Base-by-base conservation (phyloP, 2,329 filamentous ascomycete species). In the Grosmannia huntii region DNA sequence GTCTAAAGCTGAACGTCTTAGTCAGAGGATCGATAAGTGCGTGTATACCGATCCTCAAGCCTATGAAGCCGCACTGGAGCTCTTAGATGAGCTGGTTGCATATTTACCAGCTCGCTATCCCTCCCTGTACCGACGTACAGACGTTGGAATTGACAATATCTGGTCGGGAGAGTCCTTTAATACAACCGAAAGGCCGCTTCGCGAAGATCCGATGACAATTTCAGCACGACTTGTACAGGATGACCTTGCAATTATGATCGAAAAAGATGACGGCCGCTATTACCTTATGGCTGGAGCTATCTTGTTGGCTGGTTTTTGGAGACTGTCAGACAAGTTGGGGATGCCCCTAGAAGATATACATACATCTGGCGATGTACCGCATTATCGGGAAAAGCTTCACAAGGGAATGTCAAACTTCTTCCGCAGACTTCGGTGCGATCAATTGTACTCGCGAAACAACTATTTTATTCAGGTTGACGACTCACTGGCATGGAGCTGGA, bases 381-480 rank as follows among this genome's bases (percentile, higher is more conserved):
- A 84, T 53, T 91, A 79, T 73, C 78, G 78, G 60, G 75, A 82
- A 64, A 89, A 89, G 66, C 74, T 92, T 12, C 84, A 90, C 67
- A 84, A 82, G 60, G 86, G 87, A 14, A 92, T 91, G 87, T 79
- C 79, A 73, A 89, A 86, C 68, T 90, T 95, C 73, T 94, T 95
- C 73, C 76, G 81, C 0, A 75, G 89, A 0, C 69, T 94, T 0
- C 77, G 80, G 66, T 85, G 86, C 1, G 83, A 89, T 49, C 81
- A 82, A 51, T 78, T 78, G n/a, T 75, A 77, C 60, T 70, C 68
- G 56, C 76, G 89, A 60, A 89, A 91, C 68, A 92, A 94, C 68
- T 95, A 94, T 71, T 95, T 95, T 73, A 80, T 95, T 62, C 89
- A 95, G 71, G 88, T 94, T 1, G 89, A 95, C 66, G 87, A 90